Conservation (phyloP, 2,329 filamentous ascomycete genomes). For the Fusarium sp. region DNA sequence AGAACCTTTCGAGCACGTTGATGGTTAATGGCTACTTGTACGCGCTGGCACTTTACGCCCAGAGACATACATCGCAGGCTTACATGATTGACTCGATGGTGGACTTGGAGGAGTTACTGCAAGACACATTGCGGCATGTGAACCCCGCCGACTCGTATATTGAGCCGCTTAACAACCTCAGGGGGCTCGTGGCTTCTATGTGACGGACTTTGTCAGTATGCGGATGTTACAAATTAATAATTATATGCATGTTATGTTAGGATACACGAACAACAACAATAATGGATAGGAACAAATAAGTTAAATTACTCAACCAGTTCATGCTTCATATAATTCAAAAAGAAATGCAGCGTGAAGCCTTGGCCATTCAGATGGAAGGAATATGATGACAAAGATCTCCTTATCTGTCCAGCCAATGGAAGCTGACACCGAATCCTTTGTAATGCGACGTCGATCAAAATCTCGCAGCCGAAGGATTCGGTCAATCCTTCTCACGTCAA, state of each 20-base stretch:
- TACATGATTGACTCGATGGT: conserved; percentile 14
- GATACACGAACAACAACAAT: background rate
- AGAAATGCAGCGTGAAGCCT: background rate
- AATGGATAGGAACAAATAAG: background rate
- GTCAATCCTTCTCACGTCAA: background rate
- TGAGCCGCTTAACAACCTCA: background rate
- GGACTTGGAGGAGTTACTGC: conserved; percentile 9
- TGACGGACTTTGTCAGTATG: background rate
- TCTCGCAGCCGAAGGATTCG: background rate
- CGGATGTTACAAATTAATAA: background rate
- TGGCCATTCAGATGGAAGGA: no score
- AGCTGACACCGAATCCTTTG: background rate
- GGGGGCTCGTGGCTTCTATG: background rate
- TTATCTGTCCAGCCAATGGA: background rate
- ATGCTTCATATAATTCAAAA: background rate
- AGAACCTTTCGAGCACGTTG: conserved; percentile 16
- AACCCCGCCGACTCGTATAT: background rate
- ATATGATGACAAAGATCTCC: background rate
- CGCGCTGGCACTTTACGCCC: conserved; percentile 6
- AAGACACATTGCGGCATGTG: conserved; percentile 10
- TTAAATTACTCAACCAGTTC: background rate
- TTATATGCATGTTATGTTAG: background rate
- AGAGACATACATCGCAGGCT: conserved; percentile 15
- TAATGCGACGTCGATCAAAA: background rate
- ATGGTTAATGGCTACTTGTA: conserved; percentile 29